Percentiles rank a stretch among this genome's conserved stretches.
phyloP scores from a whole-genome alignment of 2,329 filamentous ascomycete species.

The Ophiostoma sp. region DNA sequence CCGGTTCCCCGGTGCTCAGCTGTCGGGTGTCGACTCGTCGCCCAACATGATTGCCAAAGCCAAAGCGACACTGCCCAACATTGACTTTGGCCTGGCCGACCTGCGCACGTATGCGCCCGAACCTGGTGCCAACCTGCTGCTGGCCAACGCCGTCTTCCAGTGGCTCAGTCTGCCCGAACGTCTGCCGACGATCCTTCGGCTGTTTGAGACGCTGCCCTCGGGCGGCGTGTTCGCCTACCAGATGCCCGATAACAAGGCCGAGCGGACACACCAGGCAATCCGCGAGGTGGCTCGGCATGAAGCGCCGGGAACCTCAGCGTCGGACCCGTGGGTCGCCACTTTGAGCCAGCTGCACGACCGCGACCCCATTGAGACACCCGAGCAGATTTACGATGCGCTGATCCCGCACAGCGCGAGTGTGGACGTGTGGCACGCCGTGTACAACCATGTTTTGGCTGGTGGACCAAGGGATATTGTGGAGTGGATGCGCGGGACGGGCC shows the following conservation, averaged over 20 bases:
- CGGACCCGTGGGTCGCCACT: constrained; percentile 30
- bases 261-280: constrained; percentile 55
- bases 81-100: constrained; percentile 50
- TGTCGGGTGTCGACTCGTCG: constrained; percentile 56
- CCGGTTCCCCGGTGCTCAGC: constrained; percentile 48
- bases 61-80: constrained; percentile 39
- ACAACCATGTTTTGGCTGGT: constrained; percentile 52
- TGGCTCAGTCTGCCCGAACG: constrained; percentile 51
- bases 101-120: constrained; percentile 41
- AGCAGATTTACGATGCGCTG: constrained; percentile 52
- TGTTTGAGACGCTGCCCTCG: constrained; percentile 43
- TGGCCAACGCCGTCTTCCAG: constrained; percentile 60
- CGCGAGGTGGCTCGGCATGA: constrained; percentile 41
- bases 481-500: constrained; percentile 60
- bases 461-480: constrained; percentile 54
- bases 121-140: constrained; percentile 47
- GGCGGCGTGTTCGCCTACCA: constrained; percentile 58
- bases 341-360: constrained; percentile 36
- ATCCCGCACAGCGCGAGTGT: constrained; percentile 45
- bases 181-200: constrained; percentile 45
- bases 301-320: constrained; percentile 27
- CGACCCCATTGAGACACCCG: constrained; percentile 50
- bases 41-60: constrained; percentile 58
- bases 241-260: constrained; percentile 48
- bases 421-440: constrained; percentile 56